A percentile compares a stretch with the other conserved stretches of the same genome.
Evolutionary conservation across 805 yeast species (phyloP).

Genomic region (Metschnikowia henanensis): DNA sequence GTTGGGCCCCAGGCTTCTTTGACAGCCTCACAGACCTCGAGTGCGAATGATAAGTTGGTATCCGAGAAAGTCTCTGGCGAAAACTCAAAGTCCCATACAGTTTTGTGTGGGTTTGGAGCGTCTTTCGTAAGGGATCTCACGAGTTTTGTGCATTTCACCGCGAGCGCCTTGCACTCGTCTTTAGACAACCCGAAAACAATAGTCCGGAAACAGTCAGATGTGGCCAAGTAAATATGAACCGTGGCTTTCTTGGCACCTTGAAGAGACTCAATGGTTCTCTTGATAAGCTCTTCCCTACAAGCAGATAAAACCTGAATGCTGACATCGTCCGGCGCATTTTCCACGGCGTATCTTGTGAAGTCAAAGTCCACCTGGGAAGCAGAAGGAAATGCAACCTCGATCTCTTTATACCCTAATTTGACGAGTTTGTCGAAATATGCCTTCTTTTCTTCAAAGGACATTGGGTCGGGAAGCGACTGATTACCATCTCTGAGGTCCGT

Average conservation of each 20-base stretch:
- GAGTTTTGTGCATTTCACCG: constrained; percentile 60
- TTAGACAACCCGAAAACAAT: constrained; percentile 67
- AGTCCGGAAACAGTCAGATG: constrained; percentile 71
- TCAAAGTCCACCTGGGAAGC: constrained; percentile 82
- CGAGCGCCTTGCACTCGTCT: constrained; percentile 57
- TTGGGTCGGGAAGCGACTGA: constrained; percentile 84
- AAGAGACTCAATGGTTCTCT: constrained; percentile 69
- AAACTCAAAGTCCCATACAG: constrained; percentile 75
- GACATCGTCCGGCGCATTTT: constrained; percentile 74
- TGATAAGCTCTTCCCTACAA: constrained; percentile 71
- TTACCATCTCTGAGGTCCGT: constrained; percentile 85
- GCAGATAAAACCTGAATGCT: constrained; percentile 75
- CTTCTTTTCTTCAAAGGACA: constrained; percentile 78
- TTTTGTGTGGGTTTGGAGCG: constrained; percentile 49
- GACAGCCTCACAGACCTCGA: constrained; percentile 72
- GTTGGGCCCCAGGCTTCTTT: constrained; percentile 74
- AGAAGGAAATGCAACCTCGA: constrained; percentile 80
- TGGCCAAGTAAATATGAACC: constrained; percentile 73
- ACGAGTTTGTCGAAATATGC: constrained; percentile 66
- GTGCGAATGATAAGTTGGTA: constrained; percentile 61
- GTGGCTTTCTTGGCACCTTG: constrained; percentile 76
- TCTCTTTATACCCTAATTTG: constrained; percentile 77
- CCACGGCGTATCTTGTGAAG: constrained; percentile 73
- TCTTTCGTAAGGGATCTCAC: constrained; percentile 72
- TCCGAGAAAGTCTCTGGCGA: constrained; percentile 82